These are phyloP conservation scores for Parsonsia alboflavescens DNA, from an alignment of 257 asterid species.

Conservation along the genomic window DNA sequence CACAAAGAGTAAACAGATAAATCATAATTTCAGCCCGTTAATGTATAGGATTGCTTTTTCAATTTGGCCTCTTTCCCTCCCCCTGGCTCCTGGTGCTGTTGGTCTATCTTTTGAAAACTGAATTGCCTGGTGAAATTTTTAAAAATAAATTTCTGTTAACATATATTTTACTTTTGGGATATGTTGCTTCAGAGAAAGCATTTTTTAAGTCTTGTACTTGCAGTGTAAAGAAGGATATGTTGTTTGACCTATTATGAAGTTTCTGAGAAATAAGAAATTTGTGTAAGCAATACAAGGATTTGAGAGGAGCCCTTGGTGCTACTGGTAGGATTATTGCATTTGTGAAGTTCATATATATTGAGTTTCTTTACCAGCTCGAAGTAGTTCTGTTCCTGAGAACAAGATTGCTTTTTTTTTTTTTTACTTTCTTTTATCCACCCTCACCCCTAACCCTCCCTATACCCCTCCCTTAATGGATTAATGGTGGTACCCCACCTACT, in stretches of 20 bases:
- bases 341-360: not conserved
- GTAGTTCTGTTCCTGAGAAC: not conserved
- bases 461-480: no score
- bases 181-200: not conserved
- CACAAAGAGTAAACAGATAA: not conserved
- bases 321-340: not conserved
- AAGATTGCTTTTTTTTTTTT: no score
- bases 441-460: no score
- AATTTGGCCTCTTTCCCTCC: not conserved
- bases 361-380: not conserved
- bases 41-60: not conserved
- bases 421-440: no score
- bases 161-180: not conserved
- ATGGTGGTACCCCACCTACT: no score
- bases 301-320: not conserved
- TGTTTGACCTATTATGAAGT: not conserved
- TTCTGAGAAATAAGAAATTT: not conserved
- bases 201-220: not conserved
- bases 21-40: not conserved
- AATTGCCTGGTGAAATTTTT: not conserved
- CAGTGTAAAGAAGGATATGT: not conserved
- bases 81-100: not conserved
- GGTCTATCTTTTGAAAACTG: not conserved
- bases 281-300: not conserved
- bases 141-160: not conserved